Base-by-base conservation (phyloP, 164 flowering plant species). In the Chloranthus sessilifolius region DNA sequence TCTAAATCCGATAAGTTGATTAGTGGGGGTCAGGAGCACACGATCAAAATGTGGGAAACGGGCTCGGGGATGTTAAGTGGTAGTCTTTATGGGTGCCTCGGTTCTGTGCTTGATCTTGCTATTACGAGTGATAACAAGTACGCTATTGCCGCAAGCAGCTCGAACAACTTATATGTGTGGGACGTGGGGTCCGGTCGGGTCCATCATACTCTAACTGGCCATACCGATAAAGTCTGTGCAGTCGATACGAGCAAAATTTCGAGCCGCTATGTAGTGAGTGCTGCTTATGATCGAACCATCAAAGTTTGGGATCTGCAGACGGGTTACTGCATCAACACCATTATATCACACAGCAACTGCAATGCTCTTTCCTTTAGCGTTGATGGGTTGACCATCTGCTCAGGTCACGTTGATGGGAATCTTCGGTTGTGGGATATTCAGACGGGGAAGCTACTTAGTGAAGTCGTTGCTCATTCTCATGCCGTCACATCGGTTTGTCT, bases 361-460 rank as follows among this genome's bases (percentile, higher is more conserved):
- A 94, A 89, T 70, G 72, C 97, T 40, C 65, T 89, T 59, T 78
- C 84, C 68, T 82, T 88, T 57, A 74, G 95, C 64, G 63, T 54
- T 49, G 99, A 94, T 75, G 97, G 92, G 22, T 80, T 60, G 58
- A 89, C 89, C 11, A 70, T 94, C 11, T 86, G 75, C 55, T 88
- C 97, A 1, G 99, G 99, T 42, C 99, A 94, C 58, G 79, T 81
- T 33, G 97, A 94, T 75, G 97, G 97, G 55, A 79, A 78, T 60
- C 82, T 94, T 48, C 80, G 97, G 7, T 31, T 89, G 19, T 94
- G 97, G 97, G 86, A 89, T 64, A 65, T 77, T 52, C 77, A 77
- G 56, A 68, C 88, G 3, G 97, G 96, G 24, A 86, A 71, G 67
- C 65, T 80, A 43, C 71, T 82, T 17, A 78, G 83, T 65, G 95